Conservation (phyloP, 768 basidiomycete genomes). For the Auricularia auricula-judae region DNA sequence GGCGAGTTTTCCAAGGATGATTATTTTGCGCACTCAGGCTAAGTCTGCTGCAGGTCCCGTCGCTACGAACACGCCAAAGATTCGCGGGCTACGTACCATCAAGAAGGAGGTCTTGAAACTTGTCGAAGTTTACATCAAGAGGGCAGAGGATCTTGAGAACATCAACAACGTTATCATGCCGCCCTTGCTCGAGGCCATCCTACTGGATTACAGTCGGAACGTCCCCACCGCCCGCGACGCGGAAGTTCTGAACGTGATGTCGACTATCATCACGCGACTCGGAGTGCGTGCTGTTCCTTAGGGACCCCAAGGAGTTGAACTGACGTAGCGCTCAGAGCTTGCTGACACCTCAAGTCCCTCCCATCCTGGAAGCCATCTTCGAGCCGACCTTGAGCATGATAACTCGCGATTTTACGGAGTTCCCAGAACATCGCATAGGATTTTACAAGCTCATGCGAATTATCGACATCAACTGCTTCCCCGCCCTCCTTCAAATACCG, state of each 20-base stretch:
- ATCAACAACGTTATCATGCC: conserved; percentile 35
- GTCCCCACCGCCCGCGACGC: conserved; percentile 37
- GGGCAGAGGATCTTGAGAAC: conserved; percentile 35
- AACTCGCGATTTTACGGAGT: conserved; percentile 39
- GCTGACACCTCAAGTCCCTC: conserved; percentile 32
- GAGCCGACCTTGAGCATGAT: conserved; percentile 38
- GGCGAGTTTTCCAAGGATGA: conserved; percentile 9
- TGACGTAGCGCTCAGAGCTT: conserved; percentile 18
- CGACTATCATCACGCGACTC: conserved; percentile 32
- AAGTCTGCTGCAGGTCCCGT: conserved; percentile 13
- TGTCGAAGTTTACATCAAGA: conserved; percentile 37
- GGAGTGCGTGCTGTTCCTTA: conserved; percentile 21
- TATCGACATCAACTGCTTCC: conserved; percentile 34
- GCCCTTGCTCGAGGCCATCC: conserved; percentile 34
- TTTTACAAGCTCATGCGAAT: conserved; percentile 37
- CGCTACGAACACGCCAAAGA: conserved; percentile 38
- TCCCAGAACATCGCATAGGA: conserved; percentile 37
- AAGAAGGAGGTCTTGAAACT: conserved; percentile 41
- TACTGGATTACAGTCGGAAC: conserved; percentile 37
- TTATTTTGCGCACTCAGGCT: conserved; percentile 11
- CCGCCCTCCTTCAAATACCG: conserved; percentile 28
- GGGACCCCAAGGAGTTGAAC: neutral
- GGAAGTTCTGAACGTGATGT: conserved; percentile 36
- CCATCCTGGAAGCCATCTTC: conserved; percentile 38
- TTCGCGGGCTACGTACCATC: conserved; percentile 35